These are phyloP conservation scores for Piper betle DNA, from an alignment of 164 flowering plant genomes.

Conservation along the genomic window DNA sequence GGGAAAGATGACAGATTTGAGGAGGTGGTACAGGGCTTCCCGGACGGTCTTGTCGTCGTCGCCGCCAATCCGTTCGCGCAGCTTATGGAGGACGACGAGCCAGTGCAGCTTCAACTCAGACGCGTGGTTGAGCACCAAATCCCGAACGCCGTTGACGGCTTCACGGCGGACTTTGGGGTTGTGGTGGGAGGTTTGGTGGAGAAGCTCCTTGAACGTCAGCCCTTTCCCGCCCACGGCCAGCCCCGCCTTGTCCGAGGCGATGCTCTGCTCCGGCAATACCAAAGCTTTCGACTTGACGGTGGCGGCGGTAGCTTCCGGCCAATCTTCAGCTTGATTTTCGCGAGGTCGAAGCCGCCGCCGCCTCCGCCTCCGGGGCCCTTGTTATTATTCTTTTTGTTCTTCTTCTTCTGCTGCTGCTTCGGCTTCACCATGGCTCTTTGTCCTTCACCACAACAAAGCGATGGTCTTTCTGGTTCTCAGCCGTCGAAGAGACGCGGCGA, in stretches of 20 bases:
- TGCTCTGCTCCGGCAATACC: constrained; percentile 83
- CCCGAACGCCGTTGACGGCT: constrained; percentile 70
- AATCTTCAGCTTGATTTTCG: constrained; percentile 85
- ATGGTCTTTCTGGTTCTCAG: too few relatives aligned
- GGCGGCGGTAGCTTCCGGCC: constrained; percentile 85
- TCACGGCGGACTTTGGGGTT: constrained; percentile 77
- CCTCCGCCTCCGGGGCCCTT: too few relatives aligned
- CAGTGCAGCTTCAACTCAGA: constrained; percentile 52
- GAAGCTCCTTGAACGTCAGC: constrained; percentile 84
- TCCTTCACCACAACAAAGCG: too few relatives aligned
- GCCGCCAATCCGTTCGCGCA: constrained; percentile 76
- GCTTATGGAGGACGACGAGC: constrained; percentile 60
- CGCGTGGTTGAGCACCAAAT: constrained; percentile 46
- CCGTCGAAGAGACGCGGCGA: too few relatives aligned
- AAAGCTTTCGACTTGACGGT: constrained; percentile 82
- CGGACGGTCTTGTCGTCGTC: constrained; percentile 77
- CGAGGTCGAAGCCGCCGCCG: too few relatives aligned
- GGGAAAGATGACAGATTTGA: constrained; percentile 59
- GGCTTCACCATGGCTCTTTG: too few relatives aligned
- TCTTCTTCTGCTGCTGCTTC: too few relatives aligned
- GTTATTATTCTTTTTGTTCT: too few relatives aligned
- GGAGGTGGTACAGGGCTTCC: constrained; percentile 57
- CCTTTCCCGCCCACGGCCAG: constrained; percentile 73
- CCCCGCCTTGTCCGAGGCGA: constrained; percentile 71
- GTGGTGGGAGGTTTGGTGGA: constrained; percentile 87